A percentile compares a stretch with the other conserved stretches of the same genome.
These are phyloP conservation scores for Pharus latifolius DNA, from an alignment of 176 grass and related monocot species.

Conservation along the genomic window DNA sequence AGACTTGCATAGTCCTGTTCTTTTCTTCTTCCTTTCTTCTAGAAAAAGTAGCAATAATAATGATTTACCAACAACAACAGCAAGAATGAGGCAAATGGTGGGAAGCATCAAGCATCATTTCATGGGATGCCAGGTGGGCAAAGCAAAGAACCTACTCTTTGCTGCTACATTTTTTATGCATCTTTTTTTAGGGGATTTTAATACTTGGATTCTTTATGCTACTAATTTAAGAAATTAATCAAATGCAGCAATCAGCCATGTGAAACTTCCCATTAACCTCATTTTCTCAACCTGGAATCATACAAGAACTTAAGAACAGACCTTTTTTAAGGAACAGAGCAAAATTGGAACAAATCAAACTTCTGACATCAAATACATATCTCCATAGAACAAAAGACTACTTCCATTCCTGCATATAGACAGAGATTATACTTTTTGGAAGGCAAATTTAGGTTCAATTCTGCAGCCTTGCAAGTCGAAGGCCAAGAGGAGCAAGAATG, in stretches of 20 bases:
- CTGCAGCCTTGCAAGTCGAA: neutral
- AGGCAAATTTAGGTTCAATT: neutral
- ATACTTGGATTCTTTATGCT: slow-evolving; percentile 10
- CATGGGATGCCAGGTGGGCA: slow-evolving; percentile 27
- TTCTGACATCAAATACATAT: too few species aligned
- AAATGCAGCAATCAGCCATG: neutral
- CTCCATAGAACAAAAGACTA: neutral
- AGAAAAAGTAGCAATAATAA: neutral
- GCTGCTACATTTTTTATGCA: slow-evolving; percentile 8
- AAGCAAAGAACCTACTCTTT: slow-evolving; percentile 38
- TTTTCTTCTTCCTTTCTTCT: neutral
- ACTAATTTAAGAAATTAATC: slow-evolving; percentile 11
- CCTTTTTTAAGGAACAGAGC: too few species aligned
- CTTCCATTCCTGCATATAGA: slow-evolving; percentile 1
- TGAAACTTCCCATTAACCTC: neutral
- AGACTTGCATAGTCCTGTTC: slow-evolving; percentile 7
- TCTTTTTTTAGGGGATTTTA: neutral
- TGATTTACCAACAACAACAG: slow-evolving; percentile 20
- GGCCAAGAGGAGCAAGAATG: neutral
- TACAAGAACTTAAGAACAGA: slow-evolving; percentile 7
- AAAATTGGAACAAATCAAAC: slow-evolving; percentile 3
- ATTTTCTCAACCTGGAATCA: neutral
- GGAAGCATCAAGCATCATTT: slow-evolving; percentile 33
- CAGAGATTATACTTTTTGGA: neutral
- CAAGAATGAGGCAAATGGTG: slow-evolving; percentile 10